These are phyloP conservation scores for Echites panduratus DNA, from an alignment of 257 asterid species.

Conservation along the genomic window DNA sequence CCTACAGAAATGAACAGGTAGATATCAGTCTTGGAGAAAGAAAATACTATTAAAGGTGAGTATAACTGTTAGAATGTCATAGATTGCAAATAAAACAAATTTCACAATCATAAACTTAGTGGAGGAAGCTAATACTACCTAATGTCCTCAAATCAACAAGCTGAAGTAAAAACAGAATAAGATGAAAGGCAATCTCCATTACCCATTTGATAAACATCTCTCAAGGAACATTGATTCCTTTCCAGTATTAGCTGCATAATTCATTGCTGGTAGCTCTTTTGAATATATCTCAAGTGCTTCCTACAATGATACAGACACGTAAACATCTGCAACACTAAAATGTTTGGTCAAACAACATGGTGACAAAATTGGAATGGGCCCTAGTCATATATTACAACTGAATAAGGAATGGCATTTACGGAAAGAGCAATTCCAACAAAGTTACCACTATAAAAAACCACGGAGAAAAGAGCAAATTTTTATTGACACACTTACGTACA, in stretches of 20 bases:
- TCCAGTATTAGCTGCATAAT: constrained; percentile 90
- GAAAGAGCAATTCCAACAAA: background rate
- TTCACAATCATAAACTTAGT: background rate
- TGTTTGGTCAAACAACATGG: background rate
- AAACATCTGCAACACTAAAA: background rate
- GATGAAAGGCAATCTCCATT: constrained; percentile 7
- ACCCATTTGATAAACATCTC: constrained; percentile 88
- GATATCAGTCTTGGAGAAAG: background rate
- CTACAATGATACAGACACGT: constrained; percentile 33
- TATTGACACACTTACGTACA: background rate
- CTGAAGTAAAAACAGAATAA: constrained; percentile 4
- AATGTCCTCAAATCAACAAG: background rate
- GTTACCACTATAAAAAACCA: background rate
- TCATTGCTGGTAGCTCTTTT: constrained; percentile 86
- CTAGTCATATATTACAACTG: background rate
- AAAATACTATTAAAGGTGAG: background rate
- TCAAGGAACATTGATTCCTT: constrained; percentile 74
- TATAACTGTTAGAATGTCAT: background rate
- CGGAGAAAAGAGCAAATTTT: background rate
- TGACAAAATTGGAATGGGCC: background rate
- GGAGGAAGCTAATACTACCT: background rate
- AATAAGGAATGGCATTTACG: background rate
- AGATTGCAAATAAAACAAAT: background rate
- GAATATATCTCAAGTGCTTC: constrained; percentile 60
- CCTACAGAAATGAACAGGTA: constrained; percentile 36